Evolutionary conservation across 805 yeast genomes (phyloP), one percentile per base, ranked within the genome.

Genomic region (Candida multigemmis): DNA sequence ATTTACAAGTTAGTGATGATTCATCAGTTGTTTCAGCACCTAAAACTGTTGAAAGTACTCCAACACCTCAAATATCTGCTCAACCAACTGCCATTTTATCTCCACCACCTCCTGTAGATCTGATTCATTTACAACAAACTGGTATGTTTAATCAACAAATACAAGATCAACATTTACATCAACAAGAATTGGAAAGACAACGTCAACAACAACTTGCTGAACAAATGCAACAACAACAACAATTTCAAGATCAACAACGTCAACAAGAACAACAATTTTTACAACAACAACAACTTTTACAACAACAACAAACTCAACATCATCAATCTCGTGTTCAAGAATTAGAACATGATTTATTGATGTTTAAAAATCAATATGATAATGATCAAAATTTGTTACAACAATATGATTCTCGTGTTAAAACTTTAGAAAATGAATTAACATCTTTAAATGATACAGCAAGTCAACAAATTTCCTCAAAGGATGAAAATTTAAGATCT

Each of bases 391-490:
- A 73, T 38, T 60, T 87, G 58, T 65, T 87, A 28, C 84, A 79
- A 48, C 94, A 85, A 50, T 87, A 87, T 47, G 96, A 87, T 49
- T 68, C 75, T 35, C 65, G 94, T 31, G 94, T 87, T 6, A 79
- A 79, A 50, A 71, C 79, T 14, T 65, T 87, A 35, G 96, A 87
- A 54, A 60, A 60, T 21, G 96, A 87, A 44, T 58, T 85, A 33
- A 41, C 49, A 10, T 70, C 68, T 26, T 61, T 80, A 24, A 71
- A 76, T 28, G 64, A 68, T 35, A 71, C 80, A 21, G 79, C 87
- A 0, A 66, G 74, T 19, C 79, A 75, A 44, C 94, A 84, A 50
- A 52, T 84, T 21, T 73, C 74, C 2, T 67, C 86, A 4, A 84
- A 81, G 42, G 85, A 82, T 39, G 91, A 83, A 35, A 77, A 78